phyloP scores from a whole-genome alignment of 306 rosid species.

The Argentina anserina region DNA sequence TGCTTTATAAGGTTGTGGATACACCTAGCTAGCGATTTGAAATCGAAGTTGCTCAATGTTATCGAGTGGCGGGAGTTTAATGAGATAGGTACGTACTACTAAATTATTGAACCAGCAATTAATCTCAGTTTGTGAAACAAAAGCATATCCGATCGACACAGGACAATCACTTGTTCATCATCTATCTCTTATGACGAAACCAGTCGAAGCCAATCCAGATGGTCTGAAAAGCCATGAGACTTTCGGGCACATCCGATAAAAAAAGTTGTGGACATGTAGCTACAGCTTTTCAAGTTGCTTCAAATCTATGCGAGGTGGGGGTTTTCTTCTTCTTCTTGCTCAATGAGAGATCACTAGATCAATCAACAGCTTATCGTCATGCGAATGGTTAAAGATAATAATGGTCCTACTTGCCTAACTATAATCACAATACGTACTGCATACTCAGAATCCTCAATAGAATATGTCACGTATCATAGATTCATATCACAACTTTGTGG shows the following conservation, averaged over 20 bases:
- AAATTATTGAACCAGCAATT: too few relatives aligned
- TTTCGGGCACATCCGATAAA: not conserved
- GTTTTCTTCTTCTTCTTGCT: slow-evolving; percentile 13
- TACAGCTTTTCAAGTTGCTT: not conserved
- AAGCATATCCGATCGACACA: too few relatives aligned
- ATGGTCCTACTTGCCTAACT: slow-evolving; percentile 4
- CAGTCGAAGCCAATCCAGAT: too few relatives aligned
- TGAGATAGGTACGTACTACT: not conserved
- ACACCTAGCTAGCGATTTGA: not conserved
- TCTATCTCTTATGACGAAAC: too few relatives aligned
- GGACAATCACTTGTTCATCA: too few relatives aligned
- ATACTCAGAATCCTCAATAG: not conserved
- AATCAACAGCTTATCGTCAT: slow-evolving; percentile 42
- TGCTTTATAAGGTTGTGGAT: slow-evolving; percentile 6
- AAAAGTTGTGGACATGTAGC: not conserved
- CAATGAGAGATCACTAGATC: slow-evolving; percentile 28
- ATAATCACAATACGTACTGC: not conserved
- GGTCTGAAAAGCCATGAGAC: not conserved
- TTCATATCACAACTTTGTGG: not conserved
- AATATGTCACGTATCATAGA: not conserved
- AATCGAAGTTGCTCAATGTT: not conserved
- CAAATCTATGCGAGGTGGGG: not conserved
- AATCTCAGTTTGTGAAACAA: too few relatives aligned
- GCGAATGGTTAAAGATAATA: slow-evolving; percentile 17
- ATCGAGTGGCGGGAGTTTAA: not conserved